Base-by-base conservation (phyloP, 306 rosid genomes). In the Cotoneaster glaucophyllus region DNA sequence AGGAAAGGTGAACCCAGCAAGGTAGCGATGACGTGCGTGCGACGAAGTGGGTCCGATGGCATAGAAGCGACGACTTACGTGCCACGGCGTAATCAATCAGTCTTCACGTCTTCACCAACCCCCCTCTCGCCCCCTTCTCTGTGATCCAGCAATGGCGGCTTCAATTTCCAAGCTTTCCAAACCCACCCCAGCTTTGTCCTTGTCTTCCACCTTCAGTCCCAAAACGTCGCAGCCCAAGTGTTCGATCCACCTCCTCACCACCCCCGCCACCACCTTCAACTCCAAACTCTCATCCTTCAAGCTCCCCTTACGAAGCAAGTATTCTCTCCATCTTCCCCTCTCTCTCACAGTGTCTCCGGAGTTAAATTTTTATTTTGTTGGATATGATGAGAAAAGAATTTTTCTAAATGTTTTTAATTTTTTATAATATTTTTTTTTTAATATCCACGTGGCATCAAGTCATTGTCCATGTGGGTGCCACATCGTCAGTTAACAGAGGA, bases 91-190 rank as follows among this genome's bases (percentile, higher is more conserved):
- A 25, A 25, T 61, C 18, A 13, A 63, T 28, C 67, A 7, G 10
- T 17, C 41, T 63, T 17, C 43, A 4, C 22, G 13, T 56, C 13
- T 56, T 26, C 78, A 75, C 76, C 76, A 75, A 80, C 73, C 79
- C 25, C 62, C n/a, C 34, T 3, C 25, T 19, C 15, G 17, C 37
- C 24, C 6, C 67, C 5, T 21, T 18, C 65, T 37, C 37, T 34
- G 59, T 11, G 58, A 67, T 56, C 82, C 24, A 26, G 4, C 32
- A 19, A 93, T 93, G 98, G 39, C 8, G 8, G 87, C 88, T 69
- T 87, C 89, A 75, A 44, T 88, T 69, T 90, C 93, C 29, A 88
- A 84, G 82, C 87, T 93, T 24, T 73, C 87, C 2, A 78, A 79
- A 73, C 86, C 86, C 24, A 82, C 64, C 34, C 73, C 90, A 3